These are phyloP conservation scores for Metarhizium guizhouense DNA, from an alignment of 2,329 filamentous ascomycete genomes.

Conservation along the genomic window DNA sequence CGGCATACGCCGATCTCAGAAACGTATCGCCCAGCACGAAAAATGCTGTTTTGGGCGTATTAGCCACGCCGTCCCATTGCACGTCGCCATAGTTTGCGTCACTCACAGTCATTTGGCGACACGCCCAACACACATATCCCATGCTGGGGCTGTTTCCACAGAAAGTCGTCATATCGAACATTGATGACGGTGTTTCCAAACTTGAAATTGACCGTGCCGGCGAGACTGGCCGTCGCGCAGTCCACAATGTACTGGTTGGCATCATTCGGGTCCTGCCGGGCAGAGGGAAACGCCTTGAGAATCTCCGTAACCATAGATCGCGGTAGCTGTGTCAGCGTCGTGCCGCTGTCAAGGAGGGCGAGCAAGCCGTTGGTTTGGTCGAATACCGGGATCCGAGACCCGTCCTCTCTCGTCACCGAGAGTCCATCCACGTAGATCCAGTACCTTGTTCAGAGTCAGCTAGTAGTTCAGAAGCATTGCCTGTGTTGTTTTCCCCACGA, in stretches of 20 bases:
- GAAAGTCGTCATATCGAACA: conserved; percentile 30
- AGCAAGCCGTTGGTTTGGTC: too few species aligned
- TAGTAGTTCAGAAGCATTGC: too few species aligned
- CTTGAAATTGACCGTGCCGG: conserved; percentile 30
- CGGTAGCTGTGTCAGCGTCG: too few species aligned
- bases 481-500: too few species aligned
- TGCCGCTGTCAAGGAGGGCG: too few species aligned
- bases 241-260: conserved; percentile 35
- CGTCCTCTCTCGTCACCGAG: too few species aligned
- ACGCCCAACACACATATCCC: conserved; percentile 32
- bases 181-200: conserved; percentile 31
- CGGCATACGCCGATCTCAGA: conserved; percentile 27
- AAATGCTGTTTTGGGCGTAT: not conserved
- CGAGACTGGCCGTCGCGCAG: conserved; percentile 19
- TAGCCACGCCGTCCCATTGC: not conserved
- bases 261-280: conserved; percentile 28
- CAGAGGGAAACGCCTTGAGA: conserved; percentile 28
- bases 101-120: not conserved
- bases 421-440: too few species aligned
- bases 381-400: too few species aligned
- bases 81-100: conserved; percentile 18
- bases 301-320: conserved; percentile 19
- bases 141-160: conserved; percentile 16
- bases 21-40: conserved; percentile 28
- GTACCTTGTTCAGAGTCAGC: too few species aligned